These are phyloP conservation scores for Fistulina hepatica DNA, from an alignment of 1,284 basidiomycete genomes.

Conservation along the genomic window DNA sequence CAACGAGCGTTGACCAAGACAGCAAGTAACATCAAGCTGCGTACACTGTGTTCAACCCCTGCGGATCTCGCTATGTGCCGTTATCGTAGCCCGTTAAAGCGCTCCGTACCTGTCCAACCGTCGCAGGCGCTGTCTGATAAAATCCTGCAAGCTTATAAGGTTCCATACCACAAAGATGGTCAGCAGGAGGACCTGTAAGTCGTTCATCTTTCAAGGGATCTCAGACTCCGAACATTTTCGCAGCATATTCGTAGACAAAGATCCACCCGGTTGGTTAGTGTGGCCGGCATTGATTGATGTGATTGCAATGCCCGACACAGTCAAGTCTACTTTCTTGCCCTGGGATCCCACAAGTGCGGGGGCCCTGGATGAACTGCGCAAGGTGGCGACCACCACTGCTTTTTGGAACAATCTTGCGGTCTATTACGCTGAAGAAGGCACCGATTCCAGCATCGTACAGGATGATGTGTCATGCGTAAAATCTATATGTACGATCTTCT, in stretches of 20 bases:
- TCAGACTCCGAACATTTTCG: constrained; percentile 3
- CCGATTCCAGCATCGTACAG: constrained; percentile 44
- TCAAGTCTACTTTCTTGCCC: constrained; percentile 38
- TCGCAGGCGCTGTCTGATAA: constrained; percentile 47
- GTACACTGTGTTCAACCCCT: constrained; percentile 53
- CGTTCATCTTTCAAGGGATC: constrained; percentile 3
- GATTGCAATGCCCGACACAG: constrained; percentile 37
- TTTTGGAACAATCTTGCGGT: constrained; percentile 54
- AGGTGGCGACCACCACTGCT: constrained; percentile 29
- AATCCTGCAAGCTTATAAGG: constrained; percentile 41
- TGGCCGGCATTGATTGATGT: constrained; percentile 37
- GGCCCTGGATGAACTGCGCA: constrained; percentile 37
- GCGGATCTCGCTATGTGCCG: constrained; percentile 44
- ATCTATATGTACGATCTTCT: constrained; percentile 48
- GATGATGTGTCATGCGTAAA: constrained; percentile 66
- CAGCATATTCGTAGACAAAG: constrained; percentile 44
- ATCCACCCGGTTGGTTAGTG: constrained; percentile 49
- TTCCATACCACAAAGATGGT: constrained; percentile 25
- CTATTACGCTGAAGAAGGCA: constrained; percentile 59
- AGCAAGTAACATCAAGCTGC: constrained; percentile 65
- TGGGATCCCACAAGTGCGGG: constrained; percentile 43
- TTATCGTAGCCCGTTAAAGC: constrained; percentile 49
- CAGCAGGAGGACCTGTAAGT: constrained; percentile 33
- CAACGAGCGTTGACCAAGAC: constrained; percentile 60
- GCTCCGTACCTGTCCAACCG: constrained; percentile 37